Conservation (phyloP, 1,284 basidiomycete genomes). For the Thelephora terrestris region DNA sequence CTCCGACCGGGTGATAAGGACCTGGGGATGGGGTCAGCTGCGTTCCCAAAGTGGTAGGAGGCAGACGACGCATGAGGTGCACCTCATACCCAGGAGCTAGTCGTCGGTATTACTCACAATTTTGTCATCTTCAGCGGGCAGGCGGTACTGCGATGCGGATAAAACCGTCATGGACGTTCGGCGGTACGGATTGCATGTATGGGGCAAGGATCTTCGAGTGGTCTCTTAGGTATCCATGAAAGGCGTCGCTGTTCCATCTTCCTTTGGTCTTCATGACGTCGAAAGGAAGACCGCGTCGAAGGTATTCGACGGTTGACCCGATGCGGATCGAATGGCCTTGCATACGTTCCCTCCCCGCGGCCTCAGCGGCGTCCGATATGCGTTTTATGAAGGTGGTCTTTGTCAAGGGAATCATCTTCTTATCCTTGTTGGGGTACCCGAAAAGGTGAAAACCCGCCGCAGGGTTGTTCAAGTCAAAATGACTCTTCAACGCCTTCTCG, state of each 20-base stretch:
- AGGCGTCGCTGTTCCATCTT: slow-evolving; percentile 25
- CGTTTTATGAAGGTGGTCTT: slow-evolving; percentile 17
- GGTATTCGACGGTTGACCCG: slow-evolving; percentile 28
- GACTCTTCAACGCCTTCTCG: background rate
- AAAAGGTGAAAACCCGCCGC: background rate
- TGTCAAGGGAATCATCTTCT: slow-evolving; percentile 19
- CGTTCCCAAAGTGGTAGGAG: too few relatives aligned
- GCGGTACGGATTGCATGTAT: slow-evolving; percentile 14
- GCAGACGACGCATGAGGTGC: too few relatives aligned
- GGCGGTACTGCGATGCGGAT: too few relatives aligned
- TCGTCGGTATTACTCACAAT: too few relatives aligned
- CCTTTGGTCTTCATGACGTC: slow-evolving; percentile 24
- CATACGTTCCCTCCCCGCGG: slow-evolving; percentile 10
- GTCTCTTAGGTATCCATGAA: slow-evolving; percentile 13
- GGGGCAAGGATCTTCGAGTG: slow-evolving; percentile 13
- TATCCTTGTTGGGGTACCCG: slow-evolving; percentile 1
- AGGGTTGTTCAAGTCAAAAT: background rate
- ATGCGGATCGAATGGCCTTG: slow-evolving; percentile 30
- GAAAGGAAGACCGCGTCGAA: too few relatives aligned
- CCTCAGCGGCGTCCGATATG: slow-evolving; percentile 13
- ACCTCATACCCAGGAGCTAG: too few relatives aligned
- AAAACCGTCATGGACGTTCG: too few relatives aligned
- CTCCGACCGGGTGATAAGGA: too few relatives aligned
- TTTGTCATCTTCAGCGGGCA: too few relatives aligned
- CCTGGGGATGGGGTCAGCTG: too few relatives aligned